Base-by-base conservation (phyloP, 768 basidiomycete genomes). In the Lentinus brumalis region DNA sequence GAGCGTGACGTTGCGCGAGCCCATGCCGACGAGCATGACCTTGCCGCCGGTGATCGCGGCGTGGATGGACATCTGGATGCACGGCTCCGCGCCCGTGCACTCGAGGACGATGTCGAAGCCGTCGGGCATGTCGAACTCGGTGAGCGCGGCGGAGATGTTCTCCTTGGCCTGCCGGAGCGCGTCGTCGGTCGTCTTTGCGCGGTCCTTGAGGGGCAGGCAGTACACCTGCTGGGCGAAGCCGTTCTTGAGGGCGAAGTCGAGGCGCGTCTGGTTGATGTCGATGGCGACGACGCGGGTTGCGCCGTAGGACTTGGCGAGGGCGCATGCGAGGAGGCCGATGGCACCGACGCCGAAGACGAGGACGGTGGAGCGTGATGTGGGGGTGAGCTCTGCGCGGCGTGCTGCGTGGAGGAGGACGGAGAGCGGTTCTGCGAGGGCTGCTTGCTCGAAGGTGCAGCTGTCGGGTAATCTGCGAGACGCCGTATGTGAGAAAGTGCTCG, bases 1-100 rank as follows among this genome's bases (percentile, higher is more conserved):
- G 56, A 97, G 80, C 64, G 83, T 79, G 58, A 89, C 84, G 67
- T 88, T 89, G 60, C 88, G 84, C 15, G 93, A 86, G 66, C 96
- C 96, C 96, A 98, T 98, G 21, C 96, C 96, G 65, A 98, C 86
- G 68, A 94, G 90, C 82, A 94, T 88, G 57, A 97, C 92, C 71
- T 90, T 93, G 52, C 93, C 92, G 53, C 95, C 96, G 16, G 91
- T 80, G 53, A 82, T 79, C 15, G 95, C 93, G 67, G 88, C 85
- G 76, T 91, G 86, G 63, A 96, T 82, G 53, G 91, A 88, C 86
- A 92, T 88, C 72, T 96, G 94, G 70, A 96, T 93, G 70, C 91
- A 93, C 39, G 86, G 81, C 74, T 96, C 94, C 2, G 93, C 94
- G 63, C 96, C 96, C 12, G 94, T 95, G 76, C 96, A 98, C 74